Conservation (phyloP, 225 moss, liverwort and hornwort species). For the Antitrichia curtipendula region DNA sequence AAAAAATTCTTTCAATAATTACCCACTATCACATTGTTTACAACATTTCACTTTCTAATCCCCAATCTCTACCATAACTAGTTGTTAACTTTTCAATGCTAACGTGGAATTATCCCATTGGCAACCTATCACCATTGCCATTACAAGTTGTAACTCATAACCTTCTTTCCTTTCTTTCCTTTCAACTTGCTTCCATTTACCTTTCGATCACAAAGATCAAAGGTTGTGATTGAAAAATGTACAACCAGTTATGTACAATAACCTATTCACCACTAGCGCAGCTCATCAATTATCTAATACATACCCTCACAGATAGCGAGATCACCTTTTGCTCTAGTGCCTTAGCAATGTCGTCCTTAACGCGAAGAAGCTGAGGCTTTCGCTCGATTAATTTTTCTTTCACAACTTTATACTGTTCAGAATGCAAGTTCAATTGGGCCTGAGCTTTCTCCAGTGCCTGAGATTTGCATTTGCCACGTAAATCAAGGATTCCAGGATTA, state of each 20-base stretch:
- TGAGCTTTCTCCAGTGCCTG: constrained; percentile 59
- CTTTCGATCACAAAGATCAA: no score
- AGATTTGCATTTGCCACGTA: background rate
- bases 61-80: background rate
- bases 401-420: constrained; percentile 17
- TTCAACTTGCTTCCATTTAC: no score
- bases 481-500: background rate
- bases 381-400: constrained; percentile 33
- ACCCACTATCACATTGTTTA: background rate
- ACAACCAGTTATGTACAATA: no score
- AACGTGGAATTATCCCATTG: no score
- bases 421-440: constrained; percentile 28
- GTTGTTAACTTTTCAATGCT: no score
- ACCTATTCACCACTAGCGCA: no score
- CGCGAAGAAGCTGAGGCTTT: constrained; percentile 54
- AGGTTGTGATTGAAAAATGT: no score
- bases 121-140: no score
- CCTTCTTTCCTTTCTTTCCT: no score
- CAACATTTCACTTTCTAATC: background rate
- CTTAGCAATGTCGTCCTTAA: constrained; percentile 41
- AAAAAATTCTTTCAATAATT: background rate
- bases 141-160: no score
- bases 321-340: constrained; percentile 43
- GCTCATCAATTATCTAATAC: no score
- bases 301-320: background rate